Evolutionary conservation across 2,329 filamentous ascomycete species (phyloP).

Genomic region (Chaetomium sp.): DNA sequence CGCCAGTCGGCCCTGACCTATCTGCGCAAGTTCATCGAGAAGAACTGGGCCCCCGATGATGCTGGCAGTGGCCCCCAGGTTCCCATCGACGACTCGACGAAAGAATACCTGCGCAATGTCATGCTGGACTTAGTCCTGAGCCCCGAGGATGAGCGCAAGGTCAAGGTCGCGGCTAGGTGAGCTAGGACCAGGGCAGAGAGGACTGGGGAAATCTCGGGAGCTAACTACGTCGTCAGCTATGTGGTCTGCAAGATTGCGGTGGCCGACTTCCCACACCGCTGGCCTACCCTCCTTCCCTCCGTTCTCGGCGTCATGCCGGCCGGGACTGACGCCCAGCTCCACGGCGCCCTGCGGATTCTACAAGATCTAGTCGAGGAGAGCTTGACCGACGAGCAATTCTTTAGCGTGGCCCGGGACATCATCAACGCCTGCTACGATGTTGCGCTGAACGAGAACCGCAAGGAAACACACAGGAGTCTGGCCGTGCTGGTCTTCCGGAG

Average conservation of each 20-base stretch:
- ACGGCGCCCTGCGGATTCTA: constrained; percentile 86
- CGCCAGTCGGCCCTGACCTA: constrained; percentile 81
- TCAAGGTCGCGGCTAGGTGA: constrained; percentile 85
- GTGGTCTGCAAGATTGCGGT: constrained; percentile 92
- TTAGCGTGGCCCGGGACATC: constrained; percentile 81
- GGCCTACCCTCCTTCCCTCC: constrained; percentile 84
- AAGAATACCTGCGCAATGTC: constrained; percentile 70
- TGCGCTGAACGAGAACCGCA: constrained; percentile 73
- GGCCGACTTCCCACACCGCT: constrained; percentile 90
- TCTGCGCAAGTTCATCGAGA: constrained; percentile 80
- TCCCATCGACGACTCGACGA: constrained; percentile 71
- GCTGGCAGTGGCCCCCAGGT: constrained; percentile 69
- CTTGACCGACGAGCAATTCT: constrained; percentile 93
- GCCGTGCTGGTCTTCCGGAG: constrained; percentile 87
- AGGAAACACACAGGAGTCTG: constrained; percentile 75
- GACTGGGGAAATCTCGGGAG: constrained; percentile 5
- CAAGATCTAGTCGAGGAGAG: constrained; percentile 90
- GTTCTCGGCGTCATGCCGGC: constrained; percentile 76
- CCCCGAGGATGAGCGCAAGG: constrained; percentile 75
- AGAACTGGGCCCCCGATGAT: constrained; percentile 78
- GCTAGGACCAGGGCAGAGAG: constrained; percentile 35
- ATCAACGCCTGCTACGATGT: constrained; percentile 82
- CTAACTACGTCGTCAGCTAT: constrained; percentile 48
- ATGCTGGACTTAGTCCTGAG: constrained; percentile 78
- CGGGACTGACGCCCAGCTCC: constrained; percentile 77